Evolutionary conservation across 257 asterid genomes (phyloP).

Genomic region (Linderniella brevidens): DNA sequence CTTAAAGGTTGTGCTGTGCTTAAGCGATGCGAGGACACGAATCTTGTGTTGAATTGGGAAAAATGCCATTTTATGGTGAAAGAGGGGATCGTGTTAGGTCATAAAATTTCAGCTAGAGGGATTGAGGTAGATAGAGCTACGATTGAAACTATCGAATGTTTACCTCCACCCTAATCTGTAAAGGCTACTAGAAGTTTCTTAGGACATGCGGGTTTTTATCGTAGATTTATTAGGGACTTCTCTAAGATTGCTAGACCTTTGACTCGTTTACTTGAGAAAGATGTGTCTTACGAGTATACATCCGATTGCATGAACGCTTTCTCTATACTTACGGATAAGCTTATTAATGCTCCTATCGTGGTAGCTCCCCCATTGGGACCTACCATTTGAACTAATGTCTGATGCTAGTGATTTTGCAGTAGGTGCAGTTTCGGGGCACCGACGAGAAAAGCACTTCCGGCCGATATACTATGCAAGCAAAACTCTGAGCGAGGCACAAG

Average conservation of each 20-base stretch:
- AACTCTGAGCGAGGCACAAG: neutral
- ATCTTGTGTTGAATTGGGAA: neutral
- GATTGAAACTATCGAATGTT: neutral
- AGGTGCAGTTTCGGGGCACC: too few species aligned
- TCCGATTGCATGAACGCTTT: neutral
- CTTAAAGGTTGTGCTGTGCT: too few species aligned
- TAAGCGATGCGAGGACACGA: neutral
- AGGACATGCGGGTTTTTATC: neutral
- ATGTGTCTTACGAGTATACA: neutral
- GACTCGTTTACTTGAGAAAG: neutral
- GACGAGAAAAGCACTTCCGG: neutral
- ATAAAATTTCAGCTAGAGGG: neutral
- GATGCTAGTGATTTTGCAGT: neutral
- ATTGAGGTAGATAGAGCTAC: neutral
- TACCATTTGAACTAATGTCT: neutral
- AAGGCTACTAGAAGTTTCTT: neutral
- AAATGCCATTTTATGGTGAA: neutral
- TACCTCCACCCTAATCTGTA: neutral
- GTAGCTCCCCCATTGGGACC: neutral
- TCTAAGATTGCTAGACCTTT: neutral
- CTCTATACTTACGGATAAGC: neutral
- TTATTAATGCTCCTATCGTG: neutral
- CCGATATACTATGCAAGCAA: neutral
- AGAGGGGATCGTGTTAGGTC: constrained; percentile 1
- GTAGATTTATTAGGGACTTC: neutral